Conservation (phyloP, 495 filamentous ascomycete genomes). For the Penicillium chermesinum region DNA sequence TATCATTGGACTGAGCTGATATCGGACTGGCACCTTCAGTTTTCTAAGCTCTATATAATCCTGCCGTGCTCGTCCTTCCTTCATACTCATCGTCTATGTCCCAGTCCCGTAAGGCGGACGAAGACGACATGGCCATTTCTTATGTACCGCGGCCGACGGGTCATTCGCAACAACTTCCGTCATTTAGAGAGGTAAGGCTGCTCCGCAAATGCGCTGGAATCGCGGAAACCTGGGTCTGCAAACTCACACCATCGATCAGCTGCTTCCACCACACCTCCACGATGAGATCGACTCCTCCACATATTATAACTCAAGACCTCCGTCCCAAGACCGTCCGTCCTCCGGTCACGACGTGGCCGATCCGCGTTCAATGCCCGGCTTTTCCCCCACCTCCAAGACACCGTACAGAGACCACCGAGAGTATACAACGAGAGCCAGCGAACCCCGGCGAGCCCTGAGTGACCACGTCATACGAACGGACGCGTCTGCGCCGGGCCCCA, state of each 20-base stretch:
- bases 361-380: constrained; percentile 26
- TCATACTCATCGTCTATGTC: constrained; percentile 34
- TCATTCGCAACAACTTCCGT: constrained; percentile 38
- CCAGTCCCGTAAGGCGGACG: constrained; percentile 32
- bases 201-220: neutral
- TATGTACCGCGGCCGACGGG: constrained; percentile 36
- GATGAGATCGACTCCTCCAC: constrained; percentile 45
- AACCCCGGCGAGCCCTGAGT: constrained; percentile 15
- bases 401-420: constrained; percentile 25
- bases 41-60: neutral
- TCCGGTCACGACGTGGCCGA: constrained; percentile 34
- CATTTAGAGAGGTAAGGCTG: constrained; percentile 42
- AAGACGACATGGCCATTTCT: constrained; percentile 43
- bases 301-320: constrained; percentile 31
- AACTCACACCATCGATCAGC: constrained; percentile 13
- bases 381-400: constrained; percentile 16
- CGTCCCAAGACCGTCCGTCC: constrained; percentile 31
- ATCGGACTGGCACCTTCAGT: too few species aligned
- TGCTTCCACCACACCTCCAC: constrained; percentile 44
- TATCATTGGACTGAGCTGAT: too few species aligned
- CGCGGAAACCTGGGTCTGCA: neutral
- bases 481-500: constrained; percentile 30
- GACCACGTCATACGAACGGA: constrained; percentile 17
- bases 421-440: constrained; percentile 22
- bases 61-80: too few species aligned